A percentile compares a stretch with the other conserved stretches of the same genome.
phyloP scores from a whole-genome alignment of 352 stramenopile genomes.

The Phytophthora pseudosyringae region DNA sequence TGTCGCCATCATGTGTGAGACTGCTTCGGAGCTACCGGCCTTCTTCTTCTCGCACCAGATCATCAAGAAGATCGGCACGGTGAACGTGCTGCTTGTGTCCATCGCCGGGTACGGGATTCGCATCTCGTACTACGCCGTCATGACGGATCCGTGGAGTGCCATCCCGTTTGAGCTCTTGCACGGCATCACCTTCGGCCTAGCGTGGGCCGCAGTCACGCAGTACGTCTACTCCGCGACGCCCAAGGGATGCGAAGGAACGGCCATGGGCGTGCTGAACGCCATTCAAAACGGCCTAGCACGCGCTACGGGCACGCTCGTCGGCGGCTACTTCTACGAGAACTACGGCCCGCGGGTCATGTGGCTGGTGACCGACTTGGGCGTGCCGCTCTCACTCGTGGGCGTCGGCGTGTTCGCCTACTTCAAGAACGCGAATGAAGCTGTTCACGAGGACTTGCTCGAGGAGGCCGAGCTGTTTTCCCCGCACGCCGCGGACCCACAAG shows the following conservation, averaged over 20 bases:
- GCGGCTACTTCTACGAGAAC: conserved; percentile 77
- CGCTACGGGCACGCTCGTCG: conserved; percentile 63
- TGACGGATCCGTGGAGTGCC: conserved; percentile 63
- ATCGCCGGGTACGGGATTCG: conserved; percentile 63
- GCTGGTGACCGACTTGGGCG: conserved; percentile 60
- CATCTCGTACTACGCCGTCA: conserved; percentile 72
- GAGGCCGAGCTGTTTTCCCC: conserved; percentile 30
- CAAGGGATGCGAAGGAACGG: conserved; percentile 61
- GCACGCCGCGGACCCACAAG: conserved; percentile 22
- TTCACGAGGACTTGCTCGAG: conserved; percentile 39
- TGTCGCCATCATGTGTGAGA: conserved; percentile 29
- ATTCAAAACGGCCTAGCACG: conserved; percentile 70
- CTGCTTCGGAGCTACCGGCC: conserved; percentile 67
- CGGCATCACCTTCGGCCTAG: conserved; percentile 68
- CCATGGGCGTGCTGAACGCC: conserved; percentile 76
- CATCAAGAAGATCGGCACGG: conserved; percentile 65
- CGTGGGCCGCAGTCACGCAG: conserved; percentile 68
- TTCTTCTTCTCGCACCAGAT: conserved; percentile 77
- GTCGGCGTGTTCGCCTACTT: conserved; percentile 64
- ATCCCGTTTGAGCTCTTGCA: conserved; percentile 81
- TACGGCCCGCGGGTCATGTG: conserved; percentile 68
- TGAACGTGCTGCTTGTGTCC: conserved; percentile 53
- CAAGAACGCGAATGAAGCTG: conserved; percentile 48
- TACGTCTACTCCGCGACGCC: conserved; percentile 70
- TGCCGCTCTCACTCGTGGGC: conserved; percentile 63